Base-by-base conservation (phyloP, 1,284 basidiomycete genomes). In the Mycena citricolor region DNA sequence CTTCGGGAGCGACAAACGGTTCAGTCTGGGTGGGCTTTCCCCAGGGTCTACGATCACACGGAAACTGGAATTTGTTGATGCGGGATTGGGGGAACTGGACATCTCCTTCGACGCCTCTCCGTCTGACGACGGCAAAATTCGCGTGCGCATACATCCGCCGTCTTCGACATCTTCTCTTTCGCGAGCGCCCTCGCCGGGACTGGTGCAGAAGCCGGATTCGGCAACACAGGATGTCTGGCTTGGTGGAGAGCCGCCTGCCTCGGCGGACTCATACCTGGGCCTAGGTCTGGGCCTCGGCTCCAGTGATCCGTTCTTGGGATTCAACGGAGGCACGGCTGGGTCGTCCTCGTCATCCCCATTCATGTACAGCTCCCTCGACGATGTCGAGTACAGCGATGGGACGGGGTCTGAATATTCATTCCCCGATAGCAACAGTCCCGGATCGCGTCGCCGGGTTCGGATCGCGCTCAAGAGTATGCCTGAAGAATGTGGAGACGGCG, bases 71-170 rank as follows among this genome's bases (percentile, higher is more conserved):
- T 77, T 83, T 52, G 64, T 71, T 12, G 73, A 70, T 39, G 66
- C 71, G 20, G 65, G 60, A 37, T 67, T 84, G 34, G 74, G 74
- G 45, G 78, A 74, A 34, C 66, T 88, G 42, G 79, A 84, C 54
- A 81, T 89, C 58, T 83, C 82, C 32, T 86, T 88, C 56, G 83
- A 86, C 51, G 68, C 82, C 29, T 71, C 69, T 26, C 67, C 79
- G 28, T 69, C 74, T 33, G 75, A 82, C 52, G 76, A 83, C 57
- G 81, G 84, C 46, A 83, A 79, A 64, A 82, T 86, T 54, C 81
- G 81, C 46, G 83, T 87, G 31, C 74, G 79, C 51, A 85, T 87
- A 52, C 81, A 86, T 59, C 67, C 70, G 10, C 74, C 81, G 23
- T 68, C 77, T 12, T 66, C 74, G n/a, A 63, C 69, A 47, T 58